Conservation (phyloP, 768 basidiomycete species). For the Trametopsis cervina region DNA sequence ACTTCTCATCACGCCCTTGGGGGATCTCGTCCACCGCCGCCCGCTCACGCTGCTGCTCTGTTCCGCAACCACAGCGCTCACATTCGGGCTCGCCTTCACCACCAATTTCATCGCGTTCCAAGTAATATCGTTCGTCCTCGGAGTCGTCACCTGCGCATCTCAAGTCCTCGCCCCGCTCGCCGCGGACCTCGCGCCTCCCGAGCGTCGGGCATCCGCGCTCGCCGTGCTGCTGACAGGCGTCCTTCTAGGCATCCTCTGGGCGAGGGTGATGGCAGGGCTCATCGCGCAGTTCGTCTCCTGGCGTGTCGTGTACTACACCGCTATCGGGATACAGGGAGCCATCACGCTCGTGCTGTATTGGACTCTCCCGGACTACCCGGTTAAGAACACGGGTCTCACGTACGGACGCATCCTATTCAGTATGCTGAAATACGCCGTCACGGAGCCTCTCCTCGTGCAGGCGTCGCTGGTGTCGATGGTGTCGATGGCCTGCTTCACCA, state of each 20-base stretch:
- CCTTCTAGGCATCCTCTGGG: conserved; percentile 64
- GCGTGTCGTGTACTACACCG: conserved; percentile 70
- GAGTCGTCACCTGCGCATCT: conserved; percentile 59
- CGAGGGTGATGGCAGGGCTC: conserved; percentile 65
- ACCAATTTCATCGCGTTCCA: conserved; percentile 51
- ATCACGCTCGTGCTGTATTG: conserved; percentile 53
- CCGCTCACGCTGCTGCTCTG: conserved; percentile 57
- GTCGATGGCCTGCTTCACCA: conserved; percentile 44
- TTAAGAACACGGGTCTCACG: conserved; percentile 54
- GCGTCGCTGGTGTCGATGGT: conserved; percentile 50
- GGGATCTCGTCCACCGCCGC: conserved; percentile 71
- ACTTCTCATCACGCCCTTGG: conserved; percentile 68
- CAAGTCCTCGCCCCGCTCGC: conserved; percentile 68
- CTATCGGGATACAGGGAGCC: conserved; percentile 56
- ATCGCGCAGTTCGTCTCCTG: conserved; percentile 63
- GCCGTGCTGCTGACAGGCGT: conserved; percentile 59
- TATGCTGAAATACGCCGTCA: conserved; percentile 68
- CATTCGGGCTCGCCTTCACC: conserved; percentile 64
- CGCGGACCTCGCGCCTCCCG: conserved; percentile 71
- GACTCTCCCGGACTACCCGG: conserved; percentile 71
- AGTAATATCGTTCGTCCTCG: conserved; percentile 59
- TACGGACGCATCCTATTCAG: conserved; percentile 62
- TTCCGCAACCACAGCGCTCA: conserved; percentile 43
- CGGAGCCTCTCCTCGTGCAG: conserved; percentile 72
- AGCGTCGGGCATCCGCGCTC: conserved; percentile 63